Evolutionary conservation across 129 eudicot species (phyloP).

Genomic region (Centaurea solstitialis): DNA sequence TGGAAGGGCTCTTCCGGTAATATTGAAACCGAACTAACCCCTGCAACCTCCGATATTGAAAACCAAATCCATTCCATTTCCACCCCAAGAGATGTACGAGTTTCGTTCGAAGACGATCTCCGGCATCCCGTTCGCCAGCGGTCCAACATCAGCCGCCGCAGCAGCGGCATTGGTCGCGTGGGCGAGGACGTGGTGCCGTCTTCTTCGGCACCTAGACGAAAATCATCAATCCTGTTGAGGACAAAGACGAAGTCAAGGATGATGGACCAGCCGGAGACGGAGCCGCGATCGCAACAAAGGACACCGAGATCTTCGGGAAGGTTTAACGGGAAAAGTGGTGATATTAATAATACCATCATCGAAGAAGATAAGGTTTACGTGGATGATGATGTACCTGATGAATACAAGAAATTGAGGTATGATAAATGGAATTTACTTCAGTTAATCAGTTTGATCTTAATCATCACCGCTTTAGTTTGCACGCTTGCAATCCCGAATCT

Average conservation of each 20-base stretch:
- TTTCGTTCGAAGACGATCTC: constrained; percentile 39
- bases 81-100: constrained; percentile 46
- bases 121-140: constrained; percentile 31
- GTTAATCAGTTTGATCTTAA: constrained; percentile 44
- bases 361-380: constrained; percentile 35
- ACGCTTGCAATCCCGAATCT: constrained; percentile 38
- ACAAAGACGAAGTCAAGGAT: constrained; percentile 68
- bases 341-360: constrained; percentile 51
- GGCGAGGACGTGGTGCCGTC: constrained; percentile 45
- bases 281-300: constrained; percentile 29
- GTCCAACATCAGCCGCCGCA: constrained; percentile 33
- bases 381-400: constrained; percentile 75
- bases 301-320: constrained; percentile 40
- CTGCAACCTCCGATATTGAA: constrained; percentile 1
- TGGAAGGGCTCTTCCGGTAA: not conserved
- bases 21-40: constrained; percentile 20
- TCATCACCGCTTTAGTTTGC: constrained; percentile 49
- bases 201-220: constrained; percentile 40
- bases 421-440: constrained; percentile 51
- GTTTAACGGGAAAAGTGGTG: constrained; percentile 40
- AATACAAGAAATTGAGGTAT: constrained; percentile 61
- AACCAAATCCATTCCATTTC: constrained; percentile 12
- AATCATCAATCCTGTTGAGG: constrained; percentile 46
- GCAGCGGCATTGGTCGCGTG: not conserved
- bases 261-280: constrained; percentile 54